Conservation (phyloP, 164 flowering plant genomes). For the Sedum album region DNA sequence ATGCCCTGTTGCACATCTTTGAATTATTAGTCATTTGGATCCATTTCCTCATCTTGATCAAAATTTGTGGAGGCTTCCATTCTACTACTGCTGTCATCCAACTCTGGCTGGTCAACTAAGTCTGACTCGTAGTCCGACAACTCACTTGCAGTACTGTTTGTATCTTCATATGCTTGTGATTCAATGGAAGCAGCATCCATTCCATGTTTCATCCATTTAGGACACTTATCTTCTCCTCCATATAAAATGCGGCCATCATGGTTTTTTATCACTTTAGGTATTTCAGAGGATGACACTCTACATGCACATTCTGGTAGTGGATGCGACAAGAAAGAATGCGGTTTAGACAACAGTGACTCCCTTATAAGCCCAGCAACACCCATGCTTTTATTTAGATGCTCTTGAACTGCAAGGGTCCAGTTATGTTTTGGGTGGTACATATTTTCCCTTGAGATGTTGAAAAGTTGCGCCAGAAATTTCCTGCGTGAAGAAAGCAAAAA, state of each 20-base stretch:
- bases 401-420: conserved; percentile 65
- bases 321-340: conserved; percentile 66
- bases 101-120: conserved; percentile 22
- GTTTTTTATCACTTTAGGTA: conserved; percentile 20
- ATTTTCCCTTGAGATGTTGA: conserved; percentile 51
- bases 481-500: conserved; percentile 29
- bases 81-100: conserved; percentile 10
- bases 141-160: conserved; percentile 32
- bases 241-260: conserved; percentile 30
- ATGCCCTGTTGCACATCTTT: background rate
- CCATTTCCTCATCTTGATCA: conserved; percentile 25
- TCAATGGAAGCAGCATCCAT: conserved; percentile 19
- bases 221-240: conserved; percentile 80
- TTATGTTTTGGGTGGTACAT: conserved; percentile 63
- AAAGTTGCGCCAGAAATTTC: conserved; percentile 46
- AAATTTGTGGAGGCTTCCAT: background rate
- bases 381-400: conserved; percentile 78
- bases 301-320: conserved; percentile 98
- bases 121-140: conserved; percentile 41
- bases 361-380: conserved; percentile 56
- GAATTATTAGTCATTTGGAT: conserved; percentile 18
- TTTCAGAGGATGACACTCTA: conserved; percentile 32
- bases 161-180: conserved; percentile 7
- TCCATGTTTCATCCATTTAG: conserved; percentile 63
- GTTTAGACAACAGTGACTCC: conserved; percentile 49